Evolutionary conservation across 2,329 filamentous ascomycete species (phyloP).

Genomic region (Colletotrichum orchidophilum): DNA sequence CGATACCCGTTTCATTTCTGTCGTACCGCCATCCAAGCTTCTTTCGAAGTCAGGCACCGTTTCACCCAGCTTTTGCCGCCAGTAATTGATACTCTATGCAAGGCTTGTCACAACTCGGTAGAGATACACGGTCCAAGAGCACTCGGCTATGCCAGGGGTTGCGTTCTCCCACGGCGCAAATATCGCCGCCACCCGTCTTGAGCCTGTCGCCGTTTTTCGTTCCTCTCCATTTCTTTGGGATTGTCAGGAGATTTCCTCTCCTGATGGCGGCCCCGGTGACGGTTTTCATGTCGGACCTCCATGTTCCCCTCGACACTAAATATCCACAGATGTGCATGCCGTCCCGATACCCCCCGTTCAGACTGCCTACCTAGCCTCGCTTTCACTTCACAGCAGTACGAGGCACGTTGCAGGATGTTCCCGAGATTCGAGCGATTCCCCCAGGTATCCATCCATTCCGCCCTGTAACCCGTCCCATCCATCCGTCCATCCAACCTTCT

Average conservation of each 20-base stretch:
- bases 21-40: conserved; percentile 3
- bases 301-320: not conserved
- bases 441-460: conserved; percentile 16
- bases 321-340: not conserved
- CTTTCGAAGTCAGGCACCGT: not conserved
- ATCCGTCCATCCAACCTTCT: conserved; percentile 9
- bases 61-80: not conserved
- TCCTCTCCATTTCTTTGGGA: not conserved
- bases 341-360: not conserved
- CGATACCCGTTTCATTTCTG: conserved; percentile 18
- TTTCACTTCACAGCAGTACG: not conserved
- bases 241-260: conserved; percentile 22
- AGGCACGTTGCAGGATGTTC: conserved; percentile 4
- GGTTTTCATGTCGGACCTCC: conserved; percentile 3
- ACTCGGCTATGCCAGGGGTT: not conserved
- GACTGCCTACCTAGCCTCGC: not conserved
- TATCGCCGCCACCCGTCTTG: conserved; percentile 1
- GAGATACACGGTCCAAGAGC: not conserved
- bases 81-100: not conserved
- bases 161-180: conserved; percentile 6
- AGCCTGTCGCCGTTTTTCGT: conserved; percentile 12
- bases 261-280: conserved; percentile 11
- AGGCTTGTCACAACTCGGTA: not conserved
- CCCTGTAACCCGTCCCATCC: conserved; percentile 6
- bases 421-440: conserved; percentile 31